A percentile compares a stretch with the other conserved stretches of the same genome.
Conservation (phyloP, 2,329 filamentous ascomycete species). For the Pseudogymnoascus sp. region DNA sequence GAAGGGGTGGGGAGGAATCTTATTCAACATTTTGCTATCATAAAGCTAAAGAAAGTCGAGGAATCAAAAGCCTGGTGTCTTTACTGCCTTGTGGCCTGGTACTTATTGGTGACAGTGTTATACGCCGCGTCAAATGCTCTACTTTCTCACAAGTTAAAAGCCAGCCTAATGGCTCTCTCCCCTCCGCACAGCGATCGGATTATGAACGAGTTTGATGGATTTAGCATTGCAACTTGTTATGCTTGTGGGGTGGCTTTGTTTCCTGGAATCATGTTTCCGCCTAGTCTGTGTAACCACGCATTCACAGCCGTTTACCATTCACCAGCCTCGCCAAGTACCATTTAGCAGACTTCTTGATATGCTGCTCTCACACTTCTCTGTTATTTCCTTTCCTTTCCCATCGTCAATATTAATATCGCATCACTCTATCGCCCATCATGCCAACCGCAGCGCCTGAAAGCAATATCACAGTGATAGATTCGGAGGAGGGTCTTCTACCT, state of each 20-base stretch:
- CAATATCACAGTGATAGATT: constrained; percentile 10
- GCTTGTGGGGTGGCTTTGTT: background rate
- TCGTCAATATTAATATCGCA: background rate
- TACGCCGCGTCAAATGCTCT: background rate
- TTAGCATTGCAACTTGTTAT: background rate
- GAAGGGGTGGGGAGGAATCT: background rate
- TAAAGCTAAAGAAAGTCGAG: background rate
- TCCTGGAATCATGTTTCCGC: background rate
- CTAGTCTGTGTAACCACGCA: background rate
- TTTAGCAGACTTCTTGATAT: background rate
- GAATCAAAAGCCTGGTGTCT: background rate
- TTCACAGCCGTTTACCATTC: background rate
- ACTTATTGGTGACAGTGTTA: background rate
- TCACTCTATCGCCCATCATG: background rate
- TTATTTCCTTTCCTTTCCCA: background rate
- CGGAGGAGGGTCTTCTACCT: constrained; percentile 10
- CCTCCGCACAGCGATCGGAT: background rate
- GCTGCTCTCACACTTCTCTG: background rate
- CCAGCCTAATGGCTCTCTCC: background rate
- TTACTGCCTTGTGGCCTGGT: background rate
- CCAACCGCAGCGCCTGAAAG: background rate
- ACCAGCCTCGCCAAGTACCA: background rate
- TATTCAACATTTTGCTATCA: constrained; percentile 3
- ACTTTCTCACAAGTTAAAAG: background rate
- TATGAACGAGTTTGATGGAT: background rate